Conservation (phyloP, 352 stramenopile genomes). For the Lagenidium giganteum region DNA sequence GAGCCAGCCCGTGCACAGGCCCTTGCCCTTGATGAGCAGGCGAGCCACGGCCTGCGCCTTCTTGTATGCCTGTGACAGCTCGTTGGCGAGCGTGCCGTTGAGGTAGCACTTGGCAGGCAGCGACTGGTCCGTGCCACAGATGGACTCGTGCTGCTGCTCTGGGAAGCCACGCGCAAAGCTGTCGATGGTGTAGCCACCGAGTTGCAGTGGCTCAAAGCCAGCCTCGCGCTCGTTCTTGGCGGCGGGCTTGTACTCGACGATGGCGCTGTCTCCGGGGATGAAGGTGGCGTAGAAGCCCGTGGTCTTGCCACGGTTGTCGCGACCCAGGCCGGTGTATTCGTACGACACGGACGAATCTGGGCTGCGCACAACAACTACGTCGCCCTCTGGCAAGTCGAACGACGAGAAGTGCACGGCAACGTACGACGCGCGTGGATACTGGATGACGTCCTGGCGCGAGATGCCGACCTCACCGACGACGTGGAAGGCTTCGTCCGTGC, state of each 20-base stretch:
- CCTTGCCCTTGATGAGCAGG: conserved; percentile 20
- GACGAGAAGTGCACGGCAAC: conserved; percentile 45
- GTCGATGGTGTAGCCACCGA: conserved; percentile 17
- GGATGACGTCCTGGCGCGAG: conserved; percentile 4
- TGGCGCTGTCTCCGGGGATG: conserved; percentile 4
- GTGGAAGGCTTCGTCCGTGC: conserved; percentile 1
- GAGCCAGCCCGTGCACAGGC: conserved; percentile 27
- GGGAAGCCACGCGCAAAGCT: conserved; percentile 21
- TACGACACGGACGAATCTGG: conserved; percentile 17
- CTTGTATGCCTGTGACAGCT: conserved; percentile 11
- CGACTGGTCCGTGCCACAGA: conserved; percentile 28
- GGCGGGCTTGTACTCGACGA: conserved; percentile 13
- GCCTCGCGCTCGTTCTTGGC: neutral
- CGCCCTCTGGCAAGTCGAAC: conserved; percentile 48
- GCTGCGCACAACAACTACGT: conserved; percentile 43
- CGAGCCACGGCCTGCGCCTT: conserved; percentile 18
- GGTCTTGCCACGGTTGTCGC: conserved; percentile 10
- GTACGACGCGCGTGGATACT: conserved; percentile 42
- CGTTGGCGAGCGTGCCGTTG: conserved; percentile 12
- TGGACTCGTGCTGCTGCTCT: conserved; percentile 12
- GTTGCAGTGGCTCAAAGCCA: neutral
- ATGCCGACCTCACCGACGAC: neutral
- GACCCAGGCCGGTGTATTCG: conserved; percentile 12
- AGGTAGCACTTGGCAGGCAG: conserved; percentile 22
- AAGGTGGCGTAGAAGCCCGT: conserved; percentile 16